Conservation (phyloP, 2,329 filamentous ascomycete genomes). For the Venturia oleaginea region DNA sequence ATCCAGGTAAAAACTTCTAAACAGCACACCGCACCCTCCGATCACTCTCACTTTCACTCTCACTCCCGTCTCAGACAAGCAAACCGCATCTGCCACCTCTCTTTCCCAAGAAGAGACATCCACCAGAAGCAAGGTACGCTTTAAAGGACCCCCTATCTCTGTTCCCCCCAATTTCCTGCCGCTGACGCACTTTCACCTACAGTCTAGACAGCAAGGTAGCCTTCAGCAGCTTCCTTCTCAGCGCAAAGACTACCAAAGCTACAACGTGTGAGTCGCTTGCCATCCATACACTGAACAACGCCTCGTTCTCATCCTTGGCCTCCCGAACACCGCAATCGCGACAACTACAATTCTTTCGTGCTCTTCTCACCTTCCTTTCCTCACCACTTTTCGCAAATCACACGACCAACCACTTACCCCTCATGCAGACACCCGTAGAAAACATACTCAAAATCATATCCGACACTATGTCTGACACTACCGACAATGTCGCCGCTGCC, state of each 20-base stretch:
- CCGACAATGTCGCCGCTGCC: background rate
- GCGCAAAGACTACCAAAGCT: background rate
- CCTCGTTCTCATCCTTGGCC: background rate
- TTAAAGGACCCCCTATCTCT: background rate
- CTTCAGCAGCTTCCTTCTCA: conserved; percentile 3
- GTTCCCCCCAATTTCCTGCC: background rate
- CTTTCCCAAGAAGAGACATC: background rate
- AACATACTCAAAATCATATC: background rate
- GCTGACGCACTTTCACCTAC: background rate
- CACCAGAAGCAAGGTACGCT: conserved; percentile 8
- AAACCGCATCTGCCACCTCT: conserved; percentile 5
- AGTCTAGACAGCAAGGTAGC: background rate
- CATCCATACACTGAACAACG: background rate
- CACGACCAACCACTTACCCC: background rate
- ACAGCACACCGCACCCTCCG: background rate
- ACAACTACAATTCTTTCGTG: background rate
- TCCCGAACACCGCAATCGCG: background rate
- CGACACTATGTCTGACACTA: conserved; percentile 28
- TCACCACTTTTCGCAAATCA: background rate
- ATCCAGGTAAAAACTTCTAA: conserved; percentile 23
- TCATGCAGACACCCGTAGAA: background rate
- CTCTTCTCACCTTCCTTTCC: background rate
- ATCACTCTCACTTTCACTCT: background rate
- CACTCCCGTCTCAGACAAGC: conserved; percentile 2
- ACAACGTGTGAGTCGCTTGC: conserved; percentile 6